Evolutionary conservation across 2,329 filamentous ascomycete species (phyloP).

Genomic region (Akanthomyces muscarius): DNA sequence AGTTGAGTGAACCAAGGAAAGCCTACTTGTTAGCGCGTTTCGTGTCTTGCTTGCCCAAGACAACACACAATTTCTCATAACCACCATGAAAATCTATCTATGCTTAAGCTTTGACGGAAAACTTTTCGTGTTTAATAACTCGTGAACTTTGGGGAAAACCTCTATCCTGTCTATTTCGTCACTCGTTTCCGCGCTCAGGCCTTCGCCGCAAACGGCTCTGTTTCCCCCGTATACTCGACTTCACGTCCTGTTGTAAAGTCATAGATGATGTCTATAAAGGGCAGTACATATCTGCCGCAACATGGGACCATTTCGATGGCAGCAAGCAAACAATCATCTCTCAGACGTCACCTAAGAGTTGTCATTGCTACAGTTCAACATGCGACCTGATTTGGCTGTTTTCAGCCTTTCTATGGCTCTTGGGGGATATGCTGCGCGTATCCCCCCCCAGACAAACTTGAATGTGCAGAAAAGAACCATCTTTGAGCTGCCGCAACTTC

Average conservation of each 20-base stretch:
- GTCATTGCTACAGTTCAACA: background rate
- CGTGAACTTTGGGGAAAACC: background rate
- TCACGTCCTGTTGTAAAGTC: background rate
- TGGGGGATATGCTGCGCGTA: background rate
- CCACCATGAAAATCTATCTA: background rate
- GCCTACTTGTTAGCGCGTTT: background rate
- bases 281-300: background rate
- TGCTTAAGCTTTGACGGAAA: background rate
- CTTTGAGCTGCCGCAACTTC: background rate
- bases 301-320: background rate
- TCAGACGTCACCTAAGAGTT: background rate
- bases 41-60: too few species aligned
- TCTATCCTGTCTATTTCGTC: background rate
- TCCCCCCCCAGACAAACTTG: background rate
- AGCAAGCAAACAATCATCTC: background rate
- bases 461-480: background rate
- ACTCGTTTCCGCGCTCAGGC: background rate
- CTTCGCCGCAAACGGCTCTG: background rate
- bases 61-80: background rate
- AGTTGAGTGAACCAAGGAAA: background rate
- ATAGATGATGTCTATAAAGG: background rate
- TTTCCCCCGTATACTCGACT: background rate
- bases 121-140: background rate
- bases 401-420: background rate
- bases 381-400: background rate